phyloP scores from a whole-genome alignment of 176 grass and related monocot genomes.

The Oryza australiensis region DNA sequence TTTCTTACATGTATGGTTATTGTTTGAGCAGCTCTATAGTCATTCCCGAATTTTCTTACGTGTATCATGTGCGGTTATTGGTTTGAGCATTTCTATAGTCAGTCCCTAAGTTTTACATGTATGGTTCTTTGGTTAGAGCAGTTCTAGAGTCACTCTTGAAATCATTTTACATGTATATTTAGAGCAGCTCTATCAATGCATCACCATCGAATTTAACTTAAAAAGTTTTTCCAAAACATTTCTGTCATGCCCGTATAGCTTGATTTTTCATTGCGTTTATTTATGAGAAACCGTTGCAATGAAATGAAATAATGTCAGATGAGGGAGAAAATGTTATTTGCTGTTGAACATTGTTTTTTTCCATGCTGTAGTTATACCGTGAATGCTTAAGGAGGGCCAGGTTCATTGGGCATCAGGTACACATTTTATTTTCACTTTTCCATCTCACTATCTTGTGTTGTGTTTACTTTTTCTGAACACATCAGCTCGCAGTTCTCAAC shows the following conservation, averaged over 20 bases:
- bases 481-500: slow-evolving; percentile 3
- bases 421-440: not conserved
- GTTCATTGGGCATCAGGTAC: slow-evolving; percentile 71
- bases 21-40: too few species aligned
- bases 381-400: slow-evolving; percentile 75
- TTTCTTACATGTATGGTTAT: too few species aligned
- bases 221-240: slow-evolving; percentile 20
- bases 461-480: not conserved
- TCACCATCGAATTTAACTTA: not conserved
- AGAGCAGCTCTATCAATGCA: not conserved
- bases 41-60: too few species aligned
- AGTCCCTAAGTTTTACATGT: not conserved
- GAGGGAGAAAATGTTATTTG: not conserved
- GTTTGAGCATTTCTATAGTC: too few species aligned
- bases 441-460: not conserved
- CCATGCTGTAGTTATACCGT: slow-evolving; percentile 49
- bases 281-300: not conserved
- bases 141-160: not conserved
- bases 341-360: slow-evolving; percentile 16
- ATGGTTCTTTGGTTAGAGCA: not conserved
- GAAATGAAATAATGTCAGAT: not conserved
- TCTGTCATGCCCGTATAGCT: not conserved
- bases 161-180: not conserved
- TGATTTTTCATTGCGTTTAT: slow-evolving; percentile 15
- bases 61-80: too few species aligned